A percentile compares a stretch with the other conserved stretches of the same genome.
Conservation (phyloP, 768 basidiomycete species). For the Amanita subjunquillea region DNA sequence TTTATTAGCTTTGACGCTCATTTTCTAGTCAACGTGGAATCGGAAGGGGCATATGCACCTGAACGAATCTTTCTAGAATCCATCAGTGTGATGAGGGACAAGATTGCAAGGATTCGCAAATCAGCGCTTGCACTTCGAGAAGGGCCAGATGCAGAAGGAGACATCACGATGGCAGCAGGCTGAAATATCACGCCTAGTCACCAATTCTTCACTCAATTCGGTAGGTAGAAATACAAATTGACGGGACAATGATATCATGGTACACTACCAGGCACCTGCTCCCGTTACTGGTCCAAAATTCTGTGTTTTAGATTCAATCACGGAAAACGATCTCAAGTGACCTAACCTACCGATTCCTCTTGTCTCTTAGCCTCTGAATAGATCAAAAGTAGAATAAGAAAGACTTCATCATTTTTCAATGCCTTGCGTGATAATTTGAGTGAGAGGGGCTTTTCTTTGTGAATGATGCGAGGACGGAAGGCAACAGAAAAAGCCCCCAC, state of each 20-base stretch:
- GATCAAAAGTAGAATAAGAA: slow-evolving; percentile 27
- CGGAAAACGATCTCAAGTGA: not conserved
- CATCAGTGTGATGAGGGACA: slow-evolving; percentile 71
- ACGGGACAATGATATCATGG: not conserved
- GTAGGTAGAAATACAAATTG: not conserved
- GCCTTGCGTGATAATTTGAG: slow-evolving; percentile 30
- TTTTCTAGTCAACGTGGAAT: slow-evolving; percentile 73
- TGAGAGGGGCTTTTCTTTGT: slow-evolving; percentile 27
- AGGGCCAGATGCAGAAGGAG: slow-evolving; percentile 16
- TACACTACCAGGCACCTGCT: not conserved
- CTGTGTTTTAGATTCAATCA: not conserved
- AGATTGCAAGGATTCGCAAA: slow-evolving; percentile 49
- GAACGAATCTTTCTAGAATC: slow-evolving; percentile 76
- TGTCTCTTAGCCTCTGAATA: slow-evolving; percentile 30
- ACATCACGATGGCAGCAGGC: slow-evolving; percentile 40
- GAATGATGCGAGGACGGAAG: slow-evolving; percentile 39
- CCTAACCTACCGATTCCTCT: slow-evolving; percentile 22
- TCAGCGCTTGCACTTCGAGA: slow-evolving; percentile 51
- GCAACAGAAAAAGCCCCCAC: slow-evolving; percentile 33
- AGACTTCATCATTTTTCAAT: slow-evolving; percentile 29
- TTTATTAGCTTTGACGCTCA: not conserved
- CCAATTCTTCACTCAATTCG: no score
- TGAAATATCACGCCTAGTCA: not conserved
- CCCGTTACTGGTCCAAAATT: slow-evolving; percentile 1
- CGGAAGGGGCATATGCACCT: slow-evolving; percentile 81